Evolutionary conservation across 2,329 filamentous ascomycete species (phyloP).

Genomic region (Fusarium camptoceras): DNA sequence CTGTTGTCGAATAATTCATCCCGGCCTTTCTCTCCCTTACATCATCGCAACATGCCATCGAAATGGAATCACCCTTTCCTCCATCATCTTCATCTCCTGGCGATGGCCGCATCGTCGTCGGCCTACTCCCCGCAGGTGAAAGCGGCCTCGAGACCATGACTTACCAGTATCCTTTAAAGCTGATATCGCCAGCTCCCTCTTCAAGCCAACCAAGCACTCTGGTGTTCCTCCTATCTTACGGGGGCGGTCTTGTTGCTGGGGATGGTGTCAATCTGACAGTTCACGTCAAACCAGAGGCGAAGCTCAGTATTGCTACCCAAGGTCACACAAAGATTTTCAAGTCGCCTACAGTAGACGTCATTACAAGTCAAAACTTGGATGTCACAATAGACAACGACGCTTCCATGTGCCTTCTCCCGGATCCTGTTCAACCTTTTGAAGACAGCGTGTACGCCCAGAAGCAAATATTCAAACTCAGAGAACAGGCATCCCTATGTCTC

Average conservation of each 20-base stretch:
- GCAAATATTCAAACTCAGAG: slow-evolving; percentile 77
- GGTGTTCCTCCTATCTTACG: slow-evolving; percentile 93
- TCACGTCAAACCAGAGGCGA: slow-evolving; percentile 71
- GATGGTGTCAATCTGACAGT: slow-evolving; percentile 83
- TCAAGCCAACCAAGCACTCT: slow-evolving; percentile 75
- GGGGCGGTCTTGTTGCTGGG: slow-evolving; percentile 89
- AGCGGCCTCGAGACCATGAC: slow-evolving; percentile 80
- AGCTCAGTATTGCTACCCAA: slow-evolving; percentile 75
- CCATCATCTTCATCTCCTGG: slow-evolving; percentile 79
- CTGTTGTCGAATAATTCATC: not conserved
- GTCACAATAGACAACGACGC: slow-evolving; percentile 63
- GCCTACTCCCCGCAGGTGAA: slow-evolving; percentile 75
- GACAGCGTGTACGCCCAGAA: slow-evolving; percentile 85
- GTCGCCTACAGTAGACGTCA: slow-evolving; percentile 66
- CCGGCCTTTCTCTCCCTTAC: not conserved
- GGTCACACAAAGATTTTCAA: slow-evolving; percentile 98
- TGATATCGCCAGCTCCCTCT: slow-evolving; percentile 82
- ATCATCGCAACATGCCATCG: slow-evolving; percentile 37
- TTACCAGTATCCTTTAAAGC: slow-evolving; percentile 95
- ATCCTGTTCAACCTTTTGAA: slow-evolving; percentile 92
- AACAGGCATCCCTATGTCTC: slow-evolving; percentile 75
- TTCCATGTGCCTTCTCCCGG: slow-evolving; percentile 78
- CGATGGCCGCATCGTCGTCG: slow-evolving; percentile 80
- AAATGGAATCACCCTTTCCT: slow-evolving; percentile 78
- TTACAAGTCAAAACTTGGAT: slow-evolving; percentile 69